phyloP scores from a whole-genome alignment of 1,139 yeast species.

The Debaryomyces robertsiae region DNA sequence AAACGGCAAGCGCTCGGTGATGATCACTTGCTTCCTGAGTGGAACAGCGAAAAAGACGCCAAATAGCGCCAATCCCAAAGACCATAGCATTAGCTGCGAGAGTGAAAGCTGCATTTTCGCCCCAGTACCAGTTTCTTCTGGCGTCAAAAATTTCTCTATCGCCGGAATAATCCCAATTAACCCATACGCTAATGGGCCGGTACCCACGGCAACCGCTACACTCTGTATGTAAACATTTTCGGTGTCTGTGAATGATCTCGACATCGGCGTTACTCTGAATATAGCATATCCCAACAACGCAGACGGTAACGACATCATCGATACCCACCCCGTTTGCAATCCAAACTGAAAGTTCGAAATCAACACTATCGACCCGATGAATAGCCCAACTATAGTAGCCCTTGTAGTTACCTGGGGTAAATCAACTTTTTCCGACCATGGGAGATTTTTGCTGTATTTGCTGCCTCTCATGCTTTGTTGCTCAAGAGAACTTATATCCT shows the following conservation, averaged over 20 bases:
- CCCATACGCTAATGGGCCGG: conserved; percentile 95
- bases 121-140: conserved; percentile 73
- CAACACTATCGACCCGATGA: conserved; percentile 79
- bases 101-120: conserved; percentile 40
- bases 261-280: conserved; percentile 59
- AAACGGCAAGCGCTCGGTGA: conserved; percentile 81
- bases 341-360: conserved; percentile 95
- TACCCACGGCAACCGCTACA: conserved; percentile 94
- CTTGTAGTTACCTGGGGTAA: conserved; percentile 69
- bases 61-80: conserved; percentile 82
- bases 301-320: conserved; percentile 98
- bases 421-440: conserved; percentile 37
- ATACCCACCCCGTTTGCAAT: conserved; percentile 97
- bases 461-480: neutral
- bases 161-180: conserved; percentile 97
- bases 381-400: conserved; percentile 70
- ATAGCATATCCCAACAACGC: conserved; percentile 85
- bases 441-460: conserved; percentile 6
- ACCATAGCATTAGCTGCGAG: conserved; percentile 72
- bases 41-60: conserved; percentile 97
- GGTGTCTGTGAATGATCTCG: conserved; percentile 70
- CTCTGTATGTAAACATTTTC: conserved; percentile 93
- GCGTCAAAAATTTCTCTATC: conserved; percentile 79
- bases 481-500: neutral
- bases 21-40: conserved; percentile 78